Percentiles rank a stretch among this genome's conserved stretches.
phyloP scores from a whole-genome alignment of 2,329 filamentous ascomycete genomes.

The Diaporthe aspalathi region DNA sequence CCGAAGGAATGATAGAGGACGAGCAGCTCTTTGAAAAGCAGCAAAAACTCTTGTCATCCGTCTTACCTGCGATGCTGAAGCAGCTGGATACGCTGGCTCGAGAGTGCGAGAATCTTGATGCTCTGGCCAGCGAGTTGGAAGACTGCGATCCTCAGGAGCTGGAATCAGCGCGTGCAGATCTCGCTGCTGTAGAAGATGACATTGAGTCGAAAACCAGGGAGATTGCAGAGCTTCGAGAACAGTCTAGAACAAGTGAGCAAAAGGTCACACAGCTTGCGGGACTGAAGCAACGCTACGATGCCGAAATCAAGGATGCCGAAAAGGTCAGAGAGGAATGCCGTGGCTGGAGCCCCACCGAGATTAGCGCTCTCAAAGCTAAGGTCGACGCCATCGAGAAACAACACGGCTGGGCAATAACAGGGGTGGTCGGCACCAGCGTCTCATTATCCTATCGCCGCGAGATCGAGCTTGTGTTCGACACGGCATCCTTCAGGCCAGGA shows the following conservation, averaged over 20 bases:
- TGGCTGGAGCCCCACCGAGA: conserved; percentile 87
- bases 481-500: conserved; percentile 66
- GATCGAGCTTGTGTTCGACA: conserved; percentile 79
- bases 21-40: conserved; percentile 74
- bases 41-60: conserved; percentile 73
- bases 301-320: conserved; percentile 85
- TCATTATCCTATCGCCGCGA: conserved; percentile 80
- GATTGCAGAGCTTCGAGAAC: conserved; percentile 73
- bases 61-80: conserved; percentile 73
- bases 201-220: conserved; percentile 76
- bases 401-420: conserved; percentile 78
- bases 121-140: conserved; percentile 78
- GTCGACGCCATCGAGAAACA: conserved; percentile 74
- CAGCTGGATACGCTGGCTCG: conserved; percentile 70
- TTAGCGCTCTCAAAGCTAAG: conserved; percentile 78
- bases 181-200: conserved; percentile 73
- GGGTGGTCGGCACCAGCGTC: conserved; percentile 70
- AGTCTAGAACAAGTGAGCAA: conserved; percentile 75
- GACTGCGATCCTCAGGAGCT: conserved; percentile 86
- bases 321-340: conserved; percentile 87
- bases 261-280: conserved; percentile 71
- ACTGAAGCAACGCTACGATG: conserved; percentile 75
- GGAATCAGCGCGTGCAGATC: conserved; percentile 74
- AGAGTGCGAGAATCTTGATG: conserved; percentile 76
- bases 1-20: conserved; percentile 81